Evolutionary conservation across 1,284 basidiomycete species (phyloP), one percentile per base, ranked within the genome.

Genomic region (Garcileccinum viscosum): DNA sequence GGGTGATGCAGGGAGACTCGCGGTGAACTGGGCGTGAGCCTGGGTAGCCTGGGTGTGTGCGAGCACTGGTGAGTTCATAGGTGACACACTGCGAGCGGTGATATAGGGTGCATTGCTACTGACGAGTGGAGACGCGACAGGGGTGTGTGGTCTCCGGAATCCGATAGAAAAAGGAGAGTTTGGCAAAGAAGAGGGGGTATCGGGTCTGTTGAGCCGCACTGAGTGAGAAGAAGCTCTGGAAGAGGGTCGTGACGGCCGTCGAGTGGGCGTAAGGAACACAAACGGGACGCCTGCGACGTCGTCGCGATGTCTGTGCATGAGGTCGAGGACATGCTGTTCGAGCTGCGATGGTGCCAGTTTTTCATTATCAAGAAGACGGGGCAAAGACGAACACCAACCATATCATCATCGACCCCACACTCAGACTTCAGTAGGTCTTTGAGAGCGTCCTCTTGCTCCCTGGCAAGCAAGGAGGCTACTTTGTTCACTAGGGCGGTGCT

Each of bases 281-380:
- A 95, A 94, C 0, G 93, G 94, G 5, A 94, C 92, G 27, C 92
- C 92, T 56, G 92, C 91, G 62, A 92, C 82, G 79, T 95, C 93
- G 83, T 95, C 93, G 69, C 89, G 86, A 78, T 94, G 93, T 81
- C 92, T 92, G 80, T 95, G 93, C 93, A 95, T 95, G 70, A 95
- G 86, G 77, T 95, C 93, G 35, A 95, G 85, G 67, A 94, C 90
- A 78, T 89, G 87, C 73, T 93, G 90, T 76, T 95, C 93, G 64
- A 93, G 83, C 90, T 94, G 75, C 9, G 64, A 67, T n/a, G 63
- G 62, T 62, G 59, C 65, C 32, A 71, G 68, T 68, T 74, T 44
- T 53, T 53, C 30, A 30, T 17, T 30, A 53, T n/a, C n/a, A 69
- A 69, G 66, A 67, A 61, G 66, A 37, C 63, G 64, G 62, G 68